Evolutionary conservation across 257 asterid species (phyloP).

Genomic region (Verbascum thapsus): DNA sequence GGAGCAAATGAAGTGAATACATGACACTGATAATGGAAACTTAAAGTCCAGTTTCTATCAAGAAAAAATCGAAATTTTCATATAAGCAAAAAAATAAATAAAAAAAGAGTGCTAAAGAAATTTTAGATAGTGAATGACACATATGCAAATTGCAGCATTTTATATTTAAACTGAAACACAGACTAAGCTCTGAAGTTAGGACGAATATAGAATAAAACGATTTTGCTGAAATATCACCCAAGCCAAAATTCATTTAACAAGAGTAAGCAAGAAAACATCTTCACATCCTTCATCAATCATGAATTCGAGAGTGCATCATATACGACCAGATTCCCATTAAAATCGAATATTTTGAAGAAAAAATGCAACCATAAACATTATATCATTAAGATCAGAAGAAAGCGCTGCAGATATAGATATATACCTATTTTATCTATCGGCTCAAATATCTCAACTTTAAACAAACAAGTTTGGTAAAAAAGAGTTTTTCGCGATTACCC

Average conservation of each 20-base stretch:
- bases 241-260: constrained; percentile 14
- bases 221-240: constrained; percentile 14
- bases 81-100: constrained; percentile 19
- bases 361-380: background rate
- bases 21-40: constrained; percentile 65
- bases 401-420: background rate
- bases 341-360: background rate
- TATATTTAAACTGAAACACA: constrained; percentile 13
- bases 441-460: constrained; percentile 7
- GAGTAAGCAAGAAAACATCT: background rate
- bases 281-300: constrained; percentile 2
- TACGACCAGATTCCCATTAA: background rate
- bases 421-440: constrained; percentile 2
- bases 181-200: background rate
- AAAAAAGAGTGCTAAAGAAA: constrained; percentile 5
- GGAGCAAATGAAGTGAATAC: constrained; percentile 69
- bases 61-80: background rate
- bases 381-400: background rate
- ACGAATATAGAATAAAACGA: background rate
- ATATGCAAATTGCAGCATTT: background rate
- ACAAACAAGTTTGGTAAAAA: background rate
- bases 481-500: background rate
- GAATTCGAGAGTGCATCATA: background rate
- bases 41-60: constrained; percentile 67
- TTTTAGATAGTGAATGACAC: background rate